Conservation (phyloP, 768 basidiomycete species). For the Tremella yokohamensis region DNA sequence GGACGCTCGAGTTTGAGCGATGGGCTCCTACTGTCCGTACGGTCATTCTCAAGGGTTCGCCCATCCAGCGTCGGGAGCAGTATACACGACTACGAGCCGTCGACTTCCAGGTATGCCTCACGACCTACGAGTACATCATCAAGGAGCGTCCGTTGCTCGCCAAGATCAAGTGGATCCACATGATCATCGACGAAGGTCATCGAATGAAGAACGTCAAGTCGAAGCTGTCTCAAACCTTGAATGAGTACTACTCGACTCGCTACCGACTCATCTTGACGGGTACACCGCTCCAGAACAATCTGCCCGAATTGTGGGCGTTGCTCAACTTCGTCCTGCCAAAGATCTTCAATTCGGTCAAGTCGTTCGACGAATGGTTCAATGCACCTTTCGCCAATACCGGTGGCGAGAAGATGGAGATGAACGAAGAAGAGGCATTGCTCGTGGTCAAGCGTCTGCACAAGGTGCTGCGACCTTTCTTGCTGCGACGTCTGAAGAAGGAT, state of each 20-base stretch:
- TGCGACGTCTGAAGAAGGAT: constrained; percentile 90
- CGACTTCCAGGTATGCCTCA: constrained; percentile 86
- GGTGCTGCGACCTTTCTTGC: constrained; percentile 88
- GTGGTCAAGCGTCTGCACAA: constrained; percentile 96
- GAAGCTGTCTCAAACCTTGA: constrained; percentile 83
- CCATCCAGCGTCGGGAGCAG: constrained; percentile 69
- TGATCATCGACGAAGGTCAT: constrained; percentile 98
- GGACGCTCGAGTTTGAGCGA: constrained; percentile 94
- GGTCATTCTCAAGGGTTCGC: constrained; percentile 89
- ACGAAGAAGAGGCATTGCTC: constrained; percentile 98
- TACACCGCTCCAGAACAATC: constrained; percentile 65
- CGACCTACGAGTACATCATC: constrained; percentile 97
- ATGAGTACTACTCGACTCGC: constrained; percentile 85
- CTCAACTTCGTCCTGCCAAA: constrained; percentile 64
- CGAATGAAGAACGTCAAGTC: constrained; percentile 95
- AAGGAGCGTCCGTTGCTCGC: constrained; percentile 86
- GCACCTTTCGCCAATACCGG: constrained; percentile 99
- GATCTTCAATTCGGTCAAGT: constrained; percentile 98
- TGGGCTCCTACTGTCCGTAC: constrained; percentile 82
- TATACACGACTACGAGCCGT: constrained; percentile 68
- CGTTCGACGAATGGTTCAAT: constrained; percentile 99
- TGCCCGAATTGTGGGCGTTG: constrained; percentile 54
- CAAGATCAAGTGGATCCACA: constrained; percentile 93
- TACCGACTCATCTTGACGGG: constrained; percentile 92
- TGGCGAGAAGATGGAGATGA: constrained; percentile 90